Conservation (phyloP, 2,329 filamentous ascomycete genomes). For the Paracoccidioides brasiliensis region DNA sequence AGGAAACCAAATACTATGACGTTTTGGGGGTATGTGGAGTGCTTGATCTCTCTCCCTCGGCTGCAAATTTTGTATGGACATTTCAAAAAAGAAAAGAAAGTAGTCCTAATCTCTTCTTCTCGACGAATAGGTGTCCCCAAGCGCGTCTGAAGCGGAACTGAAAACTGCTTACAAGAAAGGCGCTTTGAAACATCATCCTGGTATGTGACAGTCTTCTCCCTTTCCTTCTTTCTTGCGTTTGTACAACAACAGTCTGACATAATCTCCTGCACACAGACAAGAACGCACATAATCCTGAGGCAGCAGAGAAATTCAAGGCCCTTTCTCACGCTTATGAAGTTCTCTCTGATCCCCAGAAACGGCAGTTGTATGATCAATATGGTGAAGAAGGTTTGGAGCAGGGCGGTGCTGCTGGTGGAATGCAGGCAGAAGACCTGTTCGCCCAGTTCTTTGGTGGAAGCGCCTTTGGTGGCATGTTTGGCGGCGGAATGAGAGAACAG, state of each 20-base stretch:
- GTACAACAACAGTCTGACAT: neutral
- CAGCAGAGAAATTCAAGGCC: constrained; percentile 97
- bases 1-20: constrained; percentile 39
- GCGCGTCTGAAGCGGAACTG: constrained; percentile 70
- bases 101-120: neutral
- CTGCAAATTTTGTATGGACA: neutral
- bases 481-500: constrained; percentile 62
- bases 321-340: constrained; percentile 92
- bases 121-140: constrained; percentile 53
- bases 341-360: constrained; percentile 84
- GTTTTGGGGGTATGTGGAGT: constrained; percentile 33
- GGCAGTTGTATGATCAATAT: constrained; percentile 88
- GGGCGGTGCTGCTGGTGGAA: constrained; percentile 69
- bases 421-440: constrained; percentile 93
- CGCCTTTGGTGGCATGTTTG: constrained; percentile 64
- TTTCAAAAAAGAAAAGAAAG: neutral
- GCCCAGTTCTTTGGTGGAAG: constrained; percentile 83
- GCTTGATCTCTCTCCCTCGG: neutral
- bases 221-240: constrained; percentile 9
- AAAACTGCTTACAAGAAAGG: constrained; percentile 93
- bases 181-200: constrained; percentile 76
- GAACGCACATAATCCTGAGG: constrained; percentile 84
- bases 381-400: constrained; percentile 87
- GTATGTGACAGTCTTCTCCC: constrained; percentile 44
- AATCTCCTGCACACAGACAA: constrained; percentile 52